Evolutionary conservation across 2,329 filamentous ascomycete species (phyloP), one percentile per base, ranked within the genome.

Genomic region (Thelonectria rubi): DNA sequence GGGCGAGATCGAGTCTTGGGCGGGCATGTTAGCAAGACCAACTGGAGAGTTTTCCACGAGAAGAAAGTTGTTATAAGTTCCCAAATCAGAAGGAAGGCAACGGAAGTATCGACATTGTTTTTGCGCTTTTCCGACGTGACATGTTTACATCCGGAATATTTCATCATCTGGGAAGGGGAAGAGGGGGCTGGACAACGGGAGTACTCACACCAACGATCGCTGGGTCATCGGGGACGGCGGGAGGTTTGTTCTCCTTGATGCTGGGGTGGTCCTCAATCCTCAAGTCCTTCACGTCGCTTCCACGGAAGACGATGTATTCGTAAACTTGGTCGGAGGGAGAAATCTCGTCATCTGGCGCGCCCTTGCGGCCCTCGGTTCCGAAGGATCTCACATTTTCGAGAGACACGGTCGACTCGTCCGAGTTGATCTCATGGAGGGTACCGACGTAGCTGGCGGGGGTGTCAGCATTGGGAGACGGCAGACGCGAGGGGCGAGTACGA

Each of bases 31-130:
- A 75, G 72, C 62, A 60, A 45, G 48, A 47, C 60, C 51, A 48
- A 75, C 69, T 50, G 40, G 32, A 47, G 66, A 65, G 64, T 64
- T 20, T 56, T 24, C 34, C n/a, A n/a, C n/a, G n/a, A 15, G 2
- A 53, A n/a, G 55, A 60, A 54, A 58, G 52, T 34, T 40, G 24
- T 17, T 58, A 42, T 54, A 55, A 48, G 15, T 61, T 70, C 66
- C 34, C 65, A 47, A n/a, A 88, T 97, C 93, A 97, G 93, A 97
- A 97, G 94, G 94, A 97, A 97, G 94, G 93, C 94, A 97, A 97
- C 94, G 93, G 94, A 97, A 90, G 91, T 90, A 88, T 97, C 94
- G 89, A 97, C 94, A 97, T 83, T 86, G 86, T 90, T 93, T 88
- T 89, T 97, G 93, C 93, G 93, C 93, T 91, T 90, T 91, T 91